Base-by-base conservation (phyloP, 257 asterid species). In the Penstemon barbatus region DNA sequence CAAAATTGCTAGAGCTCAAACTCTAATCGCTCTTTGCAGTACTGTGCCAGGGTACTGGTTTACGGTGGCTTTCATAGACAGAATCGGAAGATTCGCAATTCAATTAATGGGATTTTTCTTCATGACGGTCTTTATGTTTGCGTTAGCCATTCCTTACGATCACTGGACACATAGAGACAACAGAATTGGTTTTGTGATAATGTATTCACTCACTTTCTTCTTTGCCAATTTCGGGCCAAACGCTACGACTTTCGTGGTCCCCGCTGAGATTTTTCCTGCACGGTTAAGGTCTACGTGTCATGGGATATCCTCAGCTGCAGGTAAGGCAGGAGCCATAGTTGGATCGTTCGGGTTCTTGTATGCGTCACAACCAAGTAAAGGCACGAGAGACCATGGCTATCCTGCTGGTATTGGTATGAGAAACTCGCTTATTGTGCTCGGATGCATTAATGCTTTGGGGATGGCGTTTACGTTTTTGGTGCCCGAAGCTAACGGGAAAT, bases 41-140 rank as follows among this genome's bases (percentile, higher is more conserved):
- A 83, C 88, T 0, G 88, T 80, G 45, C 88, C 84, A 0, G 87
- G 85, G 4, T 82, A 82, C 52, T 82, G 87, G 87, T 79, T 82
- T 41, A 82, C 87, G 2, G 85, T 82, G 9, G 61, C 57, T 0
- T 72, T 82, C 51, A 82, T 82, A 0, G 87, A 82, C 15, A 72
- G 4, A 46, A 74, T 82, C 0, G 85, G 85, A 8, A 65, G 87
- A 40, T 82, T 79, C 13, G 62, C 74, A 6, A 81, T 81, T 46
- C 83, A 81, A 54, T 11, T 81, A 15, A 78, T 78, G 86, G 86
- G 86, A 11, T 83, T 83, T 72, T 77, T 83, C 74, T 72, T 83
- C 75, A 83, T 83, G 87, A 83, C 83, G 0, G 83, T 83, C 0
- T 83, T 83, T 74, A 83, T 79, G 85, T 83, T 83, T 50, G 85